These are phyloP conservation scores for Meyerozyma athensensis DNA, from an alignment of 1,139 yeast genomes.

Conservation along the genomic window DNA sequence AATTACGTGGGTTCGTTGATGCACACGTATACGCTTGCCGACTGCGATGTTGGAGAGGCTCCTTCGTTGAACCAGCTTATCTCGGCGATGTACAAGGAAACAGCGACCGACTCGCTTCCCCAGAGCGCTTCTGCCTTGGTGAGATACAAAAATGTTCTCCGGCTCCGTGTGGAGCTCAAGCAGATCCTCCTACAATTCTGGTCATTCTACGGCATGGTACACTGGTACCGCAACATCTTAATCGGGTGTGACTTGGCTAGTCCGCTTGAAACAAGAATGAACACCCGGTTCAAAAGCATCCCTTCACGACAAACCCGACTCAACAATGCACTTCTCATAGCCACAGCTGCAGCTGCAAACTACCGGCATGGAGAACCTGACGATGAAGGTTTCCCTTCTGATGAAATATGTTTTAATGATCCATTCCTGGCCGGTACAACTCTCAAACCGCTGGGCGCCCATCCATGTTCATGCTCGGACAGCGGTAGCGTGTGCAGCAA, in stretches of 20 bases:
- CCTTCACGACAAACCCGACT: constrained; percentile 22
- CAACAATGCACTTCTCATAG: constrained; percentile 24
- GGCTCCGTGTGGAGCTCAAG: constrained; percentile 37
- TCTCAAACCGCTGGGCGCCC: not conserved
- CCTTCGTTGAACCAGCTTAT: constrained; percentile 29
- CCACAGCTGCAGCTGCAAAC: constrained; percentile 24
- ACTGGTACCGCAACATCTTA: constrained; percentile 34
- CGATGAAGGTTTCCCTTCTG: constrained; percentile 3
- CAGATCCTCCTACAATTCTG: constrained; percentile 41
- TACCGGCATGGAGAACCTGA: constrained; percentile 9
- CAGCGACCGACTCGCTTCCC: constrained; percentile 8
- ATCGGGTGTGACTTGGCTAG: constrained; percentile 34
- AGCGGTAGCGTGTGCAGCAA: not conserved
- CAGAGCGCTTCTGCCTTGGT: constrained; percentile 23
- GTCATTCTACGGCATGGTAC: constrained; percentile 38
- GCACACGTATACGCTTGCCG: constrained; percentile 28
- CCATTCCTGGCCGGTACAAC: constrained; percentile 6
- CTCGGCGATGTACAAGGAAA: constrained; percentile 27
- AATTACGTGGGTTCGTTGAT: constrained; percentile 22
- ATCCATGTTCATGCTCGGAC: not conserved
- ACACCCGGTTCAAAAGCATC: constrained; percentile 28
- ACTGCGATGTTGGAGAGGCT: constrained; percentile 35
- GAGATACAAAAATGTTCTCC: constrained; percentile 32
- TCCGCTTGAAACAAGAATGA: constrained; percentile 29
- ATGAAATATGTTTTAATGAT: constrained; percentile 3